Percentiles rank a stretch among this genome's conserved stretches.
Conservation (phyloP, 139 green algal species). For the Chlamydomonas sphaeroides region DNA sequence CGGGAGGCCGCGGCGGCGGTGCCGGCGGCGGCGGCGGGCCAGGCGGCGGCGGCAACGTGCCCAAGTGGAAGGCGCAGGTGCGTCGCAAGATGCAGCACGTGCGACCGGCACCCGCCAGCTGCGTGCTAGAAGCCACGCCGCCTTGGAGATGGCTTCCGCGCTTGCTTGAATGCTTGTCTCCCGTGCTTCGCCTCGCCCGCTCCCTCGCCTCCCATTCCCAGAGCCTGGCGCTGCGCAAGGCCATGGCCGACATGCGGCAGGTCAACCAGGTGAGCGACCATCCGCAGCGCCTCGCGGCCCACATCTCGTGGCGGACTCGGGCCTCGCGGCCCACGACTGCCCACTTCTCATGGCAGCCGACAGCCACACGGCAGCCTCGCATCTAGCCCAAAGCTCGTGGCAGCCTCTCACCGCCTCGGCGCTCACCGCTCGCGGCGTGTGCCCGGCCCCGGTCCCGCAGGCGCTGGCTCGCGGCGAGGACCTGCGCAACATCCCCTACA, state of each 20-base stretch:
- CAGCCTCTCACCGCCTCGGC: too few relatives aligned
- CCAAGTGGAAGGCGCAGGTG: conserved; percentile 59
- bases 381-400: too few relatives aligned
- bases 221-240: conserved; percentile 49
- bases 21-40: background rate
- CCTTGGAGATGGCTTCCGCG: background rate
- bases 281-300: too few relatives aligned
- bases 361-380: too few relatives aligned
- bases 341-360: too few relatives aligned
- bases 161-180: too few relatives aligned
- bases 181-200: too few relatives aligned
- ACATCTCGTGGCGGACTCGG: too few relatives aligned
- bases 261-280: too few relatives aligned
- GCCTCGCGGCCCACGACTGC: too few relatives aligned
- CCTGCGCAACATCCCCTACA: conserved; percentile 52
- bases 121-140: background rate
- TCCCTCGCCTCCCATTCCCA: conserved; percentile 10
- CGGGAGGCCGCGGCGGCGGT: background rate
- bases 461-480: conserved; percentile 46
- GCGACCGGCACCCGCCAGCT: background rate
- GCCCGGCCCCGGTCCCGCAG: too few relatives aligned
- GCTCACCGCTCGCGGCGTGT: too few relatives aligned
- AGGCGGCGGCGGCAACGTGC: conserved; percentile 16
- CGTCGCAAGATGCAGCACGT: background rate
- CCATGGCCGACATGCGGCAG: conserved; percentile 52